Evolutionary conservation across 805 yeast genomes (phyloP).

Genomic region (fission yeast (Schizosaccharomyces pombe)): DNA sequence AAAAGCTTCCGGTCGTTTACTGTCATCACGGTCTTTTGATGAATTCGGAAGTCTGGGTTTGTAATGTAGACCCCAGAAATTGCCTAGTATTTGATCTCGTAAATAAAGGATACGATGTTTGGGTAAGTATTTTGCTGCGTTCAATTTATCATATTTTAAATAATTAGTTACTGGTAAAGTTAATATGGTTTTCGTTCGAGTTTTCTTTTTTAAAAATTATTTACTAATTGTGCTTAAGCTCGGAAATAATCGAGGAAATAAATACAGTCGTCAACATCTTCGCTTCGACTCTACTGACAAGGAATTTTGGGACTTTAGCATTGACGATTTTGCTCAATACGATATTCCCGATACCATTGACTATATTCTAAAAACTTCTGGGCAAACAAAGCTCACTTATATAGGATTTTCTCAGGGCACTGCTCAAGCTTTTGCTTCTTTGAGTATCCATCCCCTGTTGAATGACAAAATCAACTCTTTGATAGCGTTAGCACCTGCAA

Average conservation of each 20-base stretch:
- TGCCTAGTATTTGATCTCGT: constrained; percentile 55
- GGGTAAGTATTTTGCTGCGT: constrained; percentile 4
- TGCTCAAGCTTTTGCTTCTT: constrained; percentile 73
- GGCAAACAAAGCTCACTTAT: constrained; percentile 29
- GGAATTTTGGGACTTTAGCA: constrained; percentile 68
- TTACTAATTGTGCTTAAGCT: constrained; percentile 14
- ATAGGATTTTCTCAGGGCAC: constrained; percentile 88
- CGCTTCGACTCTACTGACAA: constrained; percentile 20
- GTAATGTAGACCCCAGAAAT: constrained; percentile 22
- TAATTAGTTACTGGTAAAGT: not conserved
- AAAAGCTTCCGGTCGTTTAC: constrained; percentile 30
- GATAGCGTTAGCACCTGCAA: constrained; percentile 80
- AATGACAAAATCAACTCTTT: constrained; percentile 32
- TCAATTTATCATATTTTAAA: not conserved
- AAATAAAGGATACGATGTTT: constrained; percentile 69
- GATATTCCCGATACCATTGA: constrained; percentile 73
- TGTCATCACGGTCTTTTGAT: constrained; percentile 80
- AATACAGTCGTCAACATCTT: constrained; percentile 64
- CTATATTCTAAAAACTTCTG: constrained; percentile 36
- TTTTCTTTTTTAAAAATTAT: not conserved
- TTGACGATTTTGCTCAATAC: constrained; percentile 76
- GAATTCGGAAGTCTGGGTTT: constrained; percentile 67
- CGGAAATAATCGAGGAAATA: constrained; percentile 82
- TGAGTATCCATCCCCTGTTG: constrained; percentile 38
- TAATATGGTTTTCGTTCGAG: not conserved